Evolutionary conservation across 148 eudicot species (phyloP), one percentile per base, ranked within the genome.

Genomic region (Selenicereus undatus): DNA sequence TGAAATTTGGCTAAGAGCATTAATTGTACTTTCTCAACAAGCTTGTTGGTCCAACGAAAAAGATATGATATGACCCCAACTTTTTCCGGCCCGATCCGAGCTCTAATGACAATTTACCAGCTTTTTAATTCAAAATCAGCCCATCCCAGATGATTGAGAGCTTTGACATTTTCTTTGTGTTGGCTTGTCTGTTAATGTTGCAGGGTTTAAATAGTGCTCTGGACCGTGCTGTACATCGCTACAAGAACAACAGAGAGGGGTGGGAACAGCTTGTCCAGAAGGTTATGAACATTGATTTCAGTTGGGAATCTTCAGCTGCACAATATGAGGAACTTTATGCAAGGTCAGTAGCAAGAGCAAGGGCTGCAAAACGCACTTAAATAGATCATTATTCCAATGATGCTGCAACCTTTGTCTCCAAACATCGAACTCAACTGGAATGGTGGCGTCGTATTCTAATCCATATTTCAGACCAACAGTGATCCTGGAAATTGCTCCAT

Each of bases 291-390:
- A 87, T 93, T 62, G 97, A 96, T 81, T 93, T 92, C 65, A 93
- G 99, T 80, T 96, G 99, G 99, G 95, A 92, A 32, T 80, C 92
- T 45, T 96, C 99, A 52, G 90, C 99, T 20, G 78, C 85, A 64
- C 89, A 85, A 76, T 93, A 96, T 65, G 98, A 92, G 85, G 94
- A 92, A 83, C 94, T 96, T 39, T 96, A 96, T 70, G 79, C 75
- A 39, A 93, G 80, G 82, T 87, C 95, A 29, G 89, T 91, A 16
- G 84, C 95, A 27, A 89, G 91, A 87, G 97, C 98, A 64, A 86
- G 91, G 86, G 87, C 88, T 68, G 80, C 87, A 80, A 84, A 75
- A 82, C 88, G 76, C 36, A 45, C 78, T 29, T 88, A 80, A 87
- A 43, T 3, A 11, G 2, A 12, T 7, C 42, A 10, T 36, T 27